Percentiles rank a stretch among this genome's conserved stretches.
Evolutionary conservation across 768 basidiomycete genomes (phyloP).

Genomic region (Lactifluus subvellereus): DNA sequence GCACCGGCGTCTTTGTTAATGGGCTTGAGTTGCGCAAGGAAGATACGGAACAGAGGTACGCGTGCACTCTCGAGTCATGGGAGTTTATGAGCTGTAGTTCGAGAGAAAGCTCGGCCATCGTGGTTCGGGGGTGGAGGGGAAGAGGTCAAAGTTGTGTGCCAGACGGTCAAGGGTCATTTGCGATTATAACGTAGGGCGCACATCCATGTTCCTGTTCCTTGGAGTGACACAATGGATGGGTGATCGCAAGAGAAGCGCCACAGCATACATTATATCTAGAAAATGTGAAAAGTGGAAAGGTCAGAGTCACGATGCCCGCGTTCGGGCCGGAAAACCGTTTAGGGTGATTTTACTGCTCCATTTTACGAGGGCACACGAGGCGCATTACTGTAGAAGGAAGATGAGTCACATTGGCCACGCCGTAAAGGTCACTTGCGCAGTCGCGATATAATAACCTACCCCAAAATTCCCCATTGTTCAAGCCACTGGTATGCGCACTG

Average conservation of each 20-base stretch:
- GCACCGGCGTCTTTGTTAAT: constrained; percentile 1
- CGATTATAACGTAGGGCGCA: neutral
- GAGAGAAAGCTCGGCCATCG: neutral
- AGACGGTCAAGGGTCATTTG: neutral
- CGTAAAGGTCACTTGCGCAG: neutral
- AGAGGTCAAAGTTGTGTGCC: neutral
- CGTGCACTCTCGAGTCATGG: neutral
- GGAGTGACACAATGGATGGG: neutral
- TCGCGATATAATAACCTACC: neutral
- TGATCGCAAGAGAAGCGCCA: neutral
- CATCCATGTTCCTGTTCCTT: neutral
- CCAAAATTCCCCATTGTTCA: neutral
- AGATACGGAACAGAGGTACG: neutral
- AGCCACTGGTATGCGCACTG: neutral
- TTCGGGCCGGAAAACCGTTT: neutral
- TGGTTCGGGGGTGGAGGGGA: neutral
- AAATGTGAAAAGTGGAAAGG: neutral
- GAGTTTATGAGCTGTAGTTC: neutral
- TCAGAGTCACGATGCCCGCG: neutral
- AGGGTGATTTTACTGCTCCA: neutral
- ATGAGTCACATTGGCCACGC: neutral
- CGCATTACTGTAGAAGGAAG: neutral
- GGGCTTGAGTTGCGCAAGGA: too few species aligned
- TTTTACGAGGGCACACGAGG: neutral
- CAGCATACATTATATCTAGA: neutral